These are phyloP conservation scores for Ogataea hybrid DNA, from an alignment of 1,139 yeast species.

Conservation along the genomic window DNA sequence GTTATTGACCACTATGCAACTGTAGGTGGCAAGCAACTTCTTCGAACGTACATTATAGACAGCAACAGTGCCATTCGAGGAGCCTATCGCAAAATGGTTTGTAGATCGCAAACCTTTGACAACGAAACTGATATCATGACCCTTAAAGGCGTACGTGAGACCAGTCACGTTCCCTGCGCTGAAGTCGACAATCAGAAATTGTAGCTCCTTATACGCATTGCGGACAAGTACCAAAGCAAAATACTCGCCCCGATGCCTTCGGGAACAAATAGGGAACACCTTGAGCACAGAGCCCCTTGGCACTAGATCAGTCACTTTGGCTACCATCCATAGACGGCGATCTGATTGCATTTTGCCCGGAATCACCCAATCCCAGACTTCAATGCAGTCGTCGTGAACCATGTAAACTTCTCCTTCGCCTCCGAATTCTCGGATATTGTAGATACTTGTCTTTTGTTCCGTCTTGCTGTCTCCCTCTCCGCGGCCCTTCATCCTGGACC, in stretches of 20 bases:
- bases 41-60: slow-evolving; percentile 8
- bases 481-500: slow-evolving; percentile 18
- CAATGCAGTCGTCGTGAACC: slow-evolving; percentile 35
- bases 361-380: slow-evolving; percentile 51
- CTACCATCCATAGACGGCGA: slow-evolving; percentile 38
- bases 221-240: slow-evolving; percentile 17
- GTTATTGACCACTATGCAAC: slow-evolving; percentile 40
- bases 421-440: slow-evolving; percentile 33
- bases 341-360: slow-evolving; percentile 21
- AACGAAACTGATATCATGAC: slow-evolving; percentile 5
- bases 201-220: slow-evolving; percentile 20
- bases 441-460: neutral
- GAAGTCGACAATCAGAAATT: slow-evolving; percentile 14
- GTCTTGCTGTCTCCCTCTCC: slow-evolving; percentile 4
- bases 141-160: slow-evolving; percentile 3
- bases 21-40: slow-evolving; percentile 18
- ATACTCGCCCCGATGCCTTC: slow-evolving; percentile 24
- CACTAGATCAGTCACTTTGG: slow-evolving; percentile 10
- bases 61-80: slow-evolving; percentile 15
- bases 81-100: slow-evolving; percentile 20
- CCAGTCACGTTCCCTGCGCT: neutral
- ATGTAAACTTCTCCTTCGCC: slow-evolving; percentile 46
- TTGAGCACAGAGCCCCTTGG: slow-evolving; percentile 23
- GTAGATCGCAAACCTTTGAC: slow-evolving; percentile 15
- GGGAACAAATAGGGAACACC: slow-evolving; percentile 26